These are phyloP conservation scores for Alternaria conjuncta DNA, from an alignment of 2,329 filamentous ascomycete genomes.

Conservation along the genomic window DNA sequence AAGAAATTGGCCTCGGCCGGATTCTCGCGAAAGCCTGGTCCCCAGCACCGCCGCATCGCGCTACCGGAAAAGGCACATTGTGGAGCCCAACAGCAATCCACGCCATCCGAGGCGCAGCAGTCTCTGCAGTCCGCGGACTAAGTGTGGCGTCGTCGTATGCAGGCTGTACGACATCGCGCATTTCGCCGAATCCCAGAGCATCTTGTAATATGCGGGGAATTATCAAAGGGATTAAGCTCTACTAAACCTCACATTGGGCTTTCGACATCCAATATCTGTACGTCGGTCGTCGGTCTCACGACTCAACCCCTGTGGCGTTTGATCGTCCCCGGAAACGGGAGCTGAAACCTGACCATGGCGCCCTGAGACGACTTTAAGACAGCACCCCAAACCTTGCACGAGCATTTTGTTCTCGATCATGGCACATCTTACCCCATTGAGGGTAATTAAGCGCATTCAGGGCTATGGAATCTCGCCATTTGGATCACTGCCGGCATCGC, in stretches of 20 bases:
- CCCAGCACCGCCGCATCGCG: slow-evolving; percentile 5
- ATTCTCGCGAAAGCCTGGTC: slow-evolving; percentile 5
- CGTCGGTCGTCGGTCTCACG: slow-evolving; percentile 26
- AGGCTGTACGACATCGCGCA: slow-evolving; percentile 9
- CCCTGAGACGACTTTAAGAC: slow-evolving; percentile 48
- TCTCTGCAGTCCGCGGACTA: not conserved
- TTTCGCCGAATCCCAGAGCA: not conserved
- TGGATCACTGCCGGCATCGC: slow-evolving; percentile 12
- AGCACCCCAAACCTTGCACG: slow-evolving; percentile 29
- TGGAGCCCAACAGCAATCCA: slow-evolving; percentile 12
- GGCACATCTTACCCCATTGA: slow-evolving; percentile 19
- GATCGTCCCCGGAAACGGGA: slow-evolving; percentile 35
- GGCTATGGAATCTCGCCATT: slow-evolving; percentile 22
- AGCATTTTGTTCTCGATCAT: slow-evolving; percentile 28
- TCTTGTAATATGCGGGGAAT: slow-evolving; percentile 26
- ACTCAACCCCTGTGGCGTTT: slow-evolving; percentile 35
- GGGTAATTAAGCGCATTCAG: slow-evolving; percentile 24
- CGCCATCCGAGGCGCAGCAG: slow-evolving; percentile 27
- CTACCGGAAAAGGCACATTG: slow-evolving; percentile 4
- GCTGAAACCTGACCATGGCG: slow-evolving; percentile 42
- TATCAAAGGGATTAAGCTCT: slow-evolving; percentile 7
- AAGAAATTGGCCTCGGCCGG: slow-evolving; percentile 10
- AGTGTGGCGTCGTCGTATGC: slow-evolving; percentile 23
- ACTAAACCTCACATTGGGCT: not conserved
- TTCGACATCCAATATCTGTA: slow-evolving; percentile 19